Evolutionary conservation across 2,329 filamentous ascomycete genomes (phyloP).

Genomic region (Penicillium oxalicum): DNA sequence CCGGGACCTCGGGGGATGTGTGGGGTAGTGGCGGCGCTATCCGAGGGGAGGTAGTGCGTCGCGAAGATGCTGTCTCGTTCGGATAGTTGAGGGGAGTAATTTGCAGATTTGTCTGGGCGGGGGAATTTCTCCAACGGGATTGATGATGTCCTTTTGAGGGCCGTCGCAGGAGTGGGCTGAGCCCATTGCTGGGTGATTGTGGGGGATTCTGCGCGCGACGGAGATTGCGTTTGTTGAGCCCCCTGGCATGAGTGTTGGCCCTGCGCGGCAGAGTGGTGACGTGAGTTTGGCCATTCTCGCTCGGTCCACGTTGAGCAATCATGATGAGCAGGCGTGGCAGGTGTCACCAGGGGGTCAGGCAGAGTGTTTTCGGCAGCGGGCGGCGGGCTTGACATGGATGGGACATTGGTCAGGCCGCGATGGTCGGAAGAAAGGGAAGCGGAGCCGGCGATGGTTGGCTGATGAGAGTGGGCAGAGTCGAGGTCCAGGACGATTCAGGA

Average conservation of each 20-base stretch:
- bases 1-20: slow-evolving; percentile 30
- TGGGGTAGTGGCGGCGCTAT: slow-evolving; percentile 41
- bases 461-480: background rate
- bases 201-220: slow-evolving; percentile 34
- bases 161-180: slow-evolving; percentile 21
- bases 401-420: slow-evolving; percentile 44
- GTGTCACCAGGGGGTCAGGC: slow-evolving; percentile 42
- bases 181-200: slow-evolving; percentile 31
- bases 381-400: slow-evolving; percentile 47
- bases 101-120: slow-evolving; percentile 16
- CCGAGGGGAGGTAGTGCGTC: slow-evolving; percentile 52
- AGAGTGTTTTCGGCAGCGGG: slow-evolving; percentile 38
- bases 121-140: slow-evolving; percentile 25
- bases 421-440: slow-evolving; percentile 19
- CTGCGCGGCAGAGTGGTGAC: slow-evolving; percentile 27
- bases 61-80: slow-evolving; percentile 61
- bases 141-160: slow-evolving; percentile 35
- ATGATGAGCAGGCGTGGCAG: slow-evolving; percentile 36
- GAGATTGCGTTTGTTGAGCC: slow-evolving; percentile 24
- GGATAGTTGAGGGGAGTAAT: slow-evolving; percentile 48
- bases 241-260: slow-evolving; percentile 27
- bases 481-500: background rate
- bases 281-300: slow-evolving; percentile 26
- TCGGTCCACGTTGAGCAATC: slow-evolving; percentile 30
- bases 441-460: slow-evolving; percentile 9